Percentiles rank a stretch among this genome's conserved stretches.
Evolutionary conservation across 805 yeast species (phyloP).

Genomic region (Kregervanrija pseudodelftensis): DNA sequence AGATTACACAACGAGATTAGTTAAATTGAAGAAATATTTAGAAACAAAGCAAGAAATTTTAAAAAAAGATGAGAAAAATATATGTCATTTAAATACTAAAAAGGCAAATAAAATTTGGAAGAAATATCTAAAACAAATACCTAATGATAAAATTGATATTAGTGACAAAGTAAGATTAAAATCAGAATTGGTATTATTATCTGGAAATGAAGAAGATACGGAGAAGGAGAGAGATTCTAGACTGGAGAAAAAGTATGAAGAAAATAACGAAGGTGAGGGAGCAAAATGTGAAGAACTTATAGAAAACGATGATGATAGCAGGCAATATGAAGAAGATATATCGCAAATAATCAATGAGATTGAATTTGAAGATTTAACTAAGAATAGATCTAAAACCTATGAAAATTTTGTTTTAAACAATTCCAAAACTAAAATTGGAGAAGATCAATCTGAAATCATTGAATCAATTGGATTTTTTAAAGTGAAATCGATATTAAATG

Average conservation of each 20-base stretch:
- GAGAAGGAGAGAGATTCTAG: too few species aligned
- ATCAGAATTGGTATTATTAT: not conserved
- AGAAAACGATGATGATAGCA: constrained; percentile 3
- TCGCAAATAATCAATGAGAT: constrained; percentile 25
- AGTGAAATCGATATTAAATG: constrained; percentile 6
- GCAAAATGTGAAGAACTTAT: too few species aligned
- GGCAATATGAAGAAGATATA: constrained; percentile 20
- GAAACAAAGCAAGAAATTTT: constrained; percentile 15
- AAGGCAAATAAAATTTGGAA: constrained; percentile 7
- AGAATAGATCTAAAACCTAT: constrained; percentile 20
- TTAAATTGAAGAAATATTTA: constrained; percentile 27
- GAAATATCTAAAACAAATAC: not conserved
- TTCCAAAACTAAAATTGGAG: constrained; percentile 14
- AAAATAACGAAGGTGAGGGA: too few species aligned
- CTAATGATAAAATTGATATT: not conserved
- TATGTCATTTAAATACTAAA: constrained; percentile 3
- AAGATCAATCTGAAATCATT: constrained; percentile 15
- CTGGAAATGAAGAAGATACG: too few species aligned
- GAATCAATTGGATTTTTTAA: constrained; percentile 12
- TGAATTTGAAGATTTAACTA: constrained; percentile 28
- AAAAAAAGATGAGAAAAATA: constrained; percentile 19
- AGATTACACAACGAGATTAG: constrained; percentile 23
- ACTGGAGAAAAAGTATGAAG: too few species aligned
- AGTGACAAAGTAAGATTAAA: not conserved
- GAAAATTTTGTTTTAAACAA: constrained; percentile 18